A percentile compares a stretch with the other conserved stretches of the same genome.
Conservation (phyloP, 441 rosid species). For the Aleurites moluccanus region DNA sequence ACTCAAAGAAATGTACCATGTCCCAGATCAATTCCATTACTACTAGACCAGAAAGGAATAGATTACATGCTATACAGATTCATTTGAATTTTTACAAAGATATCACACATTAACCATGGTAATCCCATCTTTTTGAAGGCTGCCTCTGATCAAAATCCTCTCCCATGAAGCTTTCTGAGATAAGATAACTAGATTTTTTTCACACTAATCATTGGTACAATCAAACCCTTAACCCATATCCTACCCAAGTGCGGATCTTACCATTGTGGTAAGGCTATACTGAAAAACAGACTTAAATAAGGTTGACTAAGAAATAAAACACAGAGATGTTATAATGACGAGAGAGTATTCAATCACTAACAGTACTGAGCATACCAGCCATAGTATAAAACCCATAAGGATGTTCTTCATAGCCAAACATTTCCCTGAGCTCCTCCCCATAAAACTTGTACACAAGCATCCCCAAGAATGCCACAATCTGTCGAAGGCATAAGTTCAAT, state of each 20-base stretch:
- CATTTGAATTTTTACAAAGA: background rate
- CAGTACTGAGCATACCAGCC: conserved; percentile 60
- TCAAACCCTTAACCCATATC: background rate
- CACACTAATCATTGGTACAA: background rate
- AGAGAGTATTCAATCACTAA: conserved; percentile 6
- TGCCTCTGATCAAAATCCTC: background rate
- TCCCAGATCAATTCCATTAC: background rate
- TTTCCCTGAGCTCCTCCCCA: conserved; percentile 94
- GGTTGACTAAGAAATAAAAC: background rate
- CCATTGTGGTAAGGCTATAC: background rate
- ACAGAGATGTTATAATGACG: background rate
- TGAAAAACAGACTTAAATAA: background rate
- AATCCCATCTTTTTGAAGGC: background rate
- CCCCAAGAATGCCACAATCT: conserved; percentile 96
- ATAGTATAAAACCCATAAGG: conserved; percentile 97
- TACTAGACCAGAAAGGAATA: background rate
- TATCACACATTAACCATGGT: background rate
- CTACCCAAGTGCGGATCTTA: background rate
- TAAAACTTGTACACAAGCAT: conserved; percentile 93
- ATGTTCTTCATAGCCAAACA: conserved; percentile 99
- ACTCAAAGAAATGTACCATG: background rate
- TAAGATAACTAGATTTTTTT: background rate
- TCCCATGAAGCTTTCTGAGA: background rate
- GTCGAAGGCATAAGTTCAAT: conserved; percentile 29
- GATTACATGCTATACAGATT: background rate